These are phyloP conservation scores for Cyclotella cryptica DNA, from an alignment of 108 stramenopile species.

Conservation along the genomic window DNA sequence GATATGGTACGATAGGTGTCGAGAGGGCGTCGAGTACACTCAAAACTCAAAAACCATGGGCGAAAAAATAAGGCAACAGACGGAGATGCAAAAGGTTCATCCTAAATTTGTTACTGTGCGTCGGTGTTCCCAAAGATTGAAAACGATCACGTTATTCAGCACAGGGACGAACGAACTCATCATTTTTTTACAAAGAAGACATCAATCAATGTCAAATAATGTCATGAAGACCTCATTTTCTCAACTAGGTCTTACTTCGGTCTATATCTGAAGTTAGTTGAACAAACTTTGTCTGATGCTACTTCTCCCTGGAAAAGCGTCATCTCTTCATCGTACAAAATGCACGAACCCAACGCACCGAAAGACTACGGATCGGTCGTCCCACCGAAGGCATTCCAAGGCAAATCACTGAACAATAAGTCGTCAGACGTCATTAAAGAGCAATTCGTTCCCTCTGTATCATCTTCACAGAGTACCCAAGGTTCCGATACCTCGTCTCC, in stretches of 20 bases:
- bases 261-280: too few relatives aligned
- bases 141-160: background rate
- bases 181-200: too few relatives aligned
- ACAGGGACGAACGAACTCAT: too few relatives aligned
- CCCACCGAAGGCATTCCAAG: background rate
- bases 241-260: too few relatives aligned
- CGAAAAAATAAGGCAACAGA: background rate
- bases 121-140: background rate
- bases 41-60: too few relatives aligned
- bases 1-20: too few relatives aligned
- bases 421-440: background rate
- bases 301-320: background rate
- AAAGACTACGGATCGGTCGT: constrained; percentile 1
- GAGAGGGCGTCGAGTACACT: too few relatives aligned
- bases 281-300: background rate
- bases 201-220: too few relatives aligned
- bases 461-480: background rate
- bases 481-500: background rate
- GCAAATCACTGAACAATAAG: background rate
- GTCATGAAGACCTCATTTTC: background rate
- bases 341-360: constrained; percentile 6
- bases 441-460: background rate
- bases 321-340: background rate
- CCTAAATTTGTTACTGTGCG: background rate
- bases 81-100: constrained; percentile 19